Evolutionary conservation across 2,329 filamentous ascomycete species (phyloP).

Genomic region (Sclerotinia sclerotiorum): DNA sequence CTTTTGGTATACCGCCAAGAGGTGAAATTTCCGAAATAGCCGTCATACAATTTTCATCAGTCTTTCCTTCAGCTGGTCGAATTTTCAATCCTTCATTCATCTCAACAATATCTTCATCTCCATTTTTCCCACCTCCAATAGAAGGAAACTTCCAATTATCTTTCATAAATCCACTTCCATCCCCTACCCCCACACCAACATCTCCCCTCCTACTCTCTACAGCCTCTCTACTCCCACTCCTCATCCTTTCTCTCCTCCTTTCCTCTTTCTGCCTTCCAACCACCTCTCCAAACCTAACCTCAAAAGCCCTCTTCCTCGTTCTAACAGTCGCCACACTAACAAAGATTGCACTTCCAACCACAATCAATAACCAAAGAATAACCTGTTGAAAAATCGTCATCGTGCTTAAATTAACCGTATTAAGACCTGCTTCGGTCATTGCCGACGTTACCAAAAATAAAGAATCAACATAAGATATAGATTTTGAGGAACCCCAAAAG

Average conservation of each 20-base stretch:
- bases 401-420: constrained; percentile 63
- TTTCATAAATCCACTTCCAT: background rate
- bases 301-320: constrained; percentile 61
- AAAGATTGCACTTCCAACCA: constrained; percentile 66
- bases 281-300: constrained; percentile 52
- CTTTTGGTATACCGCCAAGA: background rate
- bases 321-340: constrained; percentile 64
- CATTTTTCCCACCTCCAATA: background rate
- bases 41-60: background rate
- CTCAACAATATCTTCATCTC: background rate
- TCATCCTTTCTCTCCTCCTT: background rate
- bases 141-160: background rate
- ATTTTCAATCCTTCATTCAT: background rate
- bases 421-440: constrained; percentile 67
- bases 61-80: background rate
- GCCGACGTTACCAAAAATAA: constrained; percentile 66
- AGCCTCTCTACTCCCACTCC: background rate
- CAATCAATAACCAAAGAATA: constrained; percentile 62
- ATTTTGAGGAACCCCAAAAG: constrained; percentile 57
- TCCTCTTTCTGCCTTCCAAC: constrained; percentile 6
- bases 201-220: background rate
- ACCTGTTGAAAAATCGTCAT: constrained; percentile 69
- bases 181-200: background rate
- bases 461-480: constrained; percentile 61
- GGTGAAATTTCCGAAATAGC: constrained; percentile 7